A percentile compares a stretch with the other conserved stretches of the same genome.
phyloP scores from a whole-genome alignment of 2,329 filamentous ascomycete genomes.

The Pseudogymnoascus sp. region DNA sequence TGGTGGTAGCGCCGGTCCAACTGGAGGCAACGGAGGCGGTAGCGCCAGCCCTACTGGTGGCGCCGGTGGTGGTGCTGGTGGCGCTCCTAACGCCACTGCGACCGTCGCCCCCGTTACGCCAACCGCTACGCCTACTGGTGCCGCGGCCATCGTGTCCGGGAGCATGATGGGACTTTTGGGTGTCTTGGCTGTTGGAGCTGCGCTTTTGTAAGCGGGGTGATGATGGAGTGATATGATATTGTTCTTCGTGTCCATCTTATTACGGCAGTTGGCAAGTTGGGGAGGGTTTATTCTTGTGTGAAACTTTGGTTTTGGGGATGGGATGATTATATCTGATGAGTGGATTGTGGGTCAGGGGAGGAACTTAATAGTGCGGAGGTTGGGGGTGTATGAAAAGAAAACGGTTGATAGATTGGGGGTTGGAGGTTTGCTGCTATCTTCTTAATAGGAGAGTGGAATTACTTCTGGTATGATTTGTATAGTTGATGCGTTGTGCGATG shows the following conservation, averaged over 20 bases:
- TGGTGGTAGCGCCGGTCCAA: not conserved
- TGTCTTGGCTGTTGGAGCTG: not conserved
- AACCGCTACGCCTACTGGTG: not conserved
- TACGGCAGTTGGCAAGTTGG: not conserved
- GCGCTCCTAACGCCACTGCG: not conserved
- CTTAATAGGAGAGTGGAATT: not conserved
- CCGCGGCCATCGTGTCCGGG: not conserved
- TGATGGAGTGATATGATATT: no score
- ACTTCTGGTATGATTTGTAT: not conserved
- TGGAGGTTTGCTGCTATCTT: not conserved
- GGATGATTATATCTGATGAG: not conserved
- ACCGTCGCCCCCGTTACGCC: not conserved
- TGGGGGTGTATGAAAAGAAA: not conserved
- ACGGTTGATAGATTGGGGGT: not conserved
- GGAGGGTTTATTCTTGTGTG: not conserved
- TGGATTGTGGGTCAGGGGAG: not conserved
- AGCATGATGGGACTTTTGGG: not conserved
- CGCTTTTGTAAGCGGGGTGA: conserved; percentile 4
- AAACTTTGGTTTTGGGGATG: not conserved
- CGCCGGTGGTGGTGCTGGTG: not conserved
- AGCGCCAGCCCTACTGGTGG: not conserved
- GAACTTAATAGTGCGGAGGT: not conserved
- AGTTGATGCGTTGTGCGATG: not conserved
- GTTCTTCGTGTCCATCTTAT: no score
- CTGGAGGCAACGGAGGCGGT: not conserved